phyloP scores from a whole-genome alignment of 1,284 basidiomycete genomes.

The Cryptococcus wingfieldii region DNA sequence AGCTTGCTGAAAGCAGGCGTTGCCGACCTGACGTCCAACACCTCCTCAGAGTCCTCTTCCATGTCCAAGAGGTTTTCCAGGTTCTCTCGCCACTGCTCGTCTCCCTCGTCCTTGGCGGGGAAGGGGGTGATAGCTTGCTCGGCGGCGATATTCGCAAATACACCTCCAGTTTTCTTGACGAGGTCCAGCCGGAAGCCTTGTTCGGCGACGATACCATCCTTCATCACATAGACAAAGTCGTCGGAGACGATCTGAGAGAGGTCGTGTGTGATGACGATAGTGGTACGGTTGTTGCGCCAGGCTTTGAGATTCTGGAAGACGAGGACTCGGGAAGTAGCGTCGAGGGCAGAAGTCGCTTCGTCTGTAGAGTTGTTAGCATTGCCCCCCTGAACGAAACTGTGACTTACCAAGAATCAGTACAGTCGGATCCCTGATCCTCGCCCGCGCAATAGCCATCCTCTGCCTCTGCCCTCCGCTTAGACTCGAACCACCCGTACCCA shows the following conservation, averaged over 20 bases:
- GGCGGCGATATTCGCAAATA: conserved; percentile 45
- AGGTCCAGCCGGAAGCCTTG: conserved; percentile 80
- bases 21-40: conserved; percentile 13
- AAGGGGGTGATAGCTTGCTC: conserved; percentile 45
- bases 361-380: conserved; percentile 55
- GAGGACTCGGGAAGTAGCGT: conserved; percentile 77
- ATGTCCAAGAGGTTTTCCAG: conserved; percentile 45
- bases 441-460: conserved; percentile 83
- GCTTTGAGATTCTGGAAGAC: conserved; percentile 83
- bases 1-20: conserved; percentile 23
- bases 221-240: conserved; percentile 92
- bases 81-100: conserved; percentile 37
- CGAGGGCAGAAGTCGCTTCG: conserved; percentile 93
- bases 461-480: conserved; percentile 93
- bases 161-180: conserved; percentile 51
- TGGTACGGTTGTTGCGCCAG: conserved; percentile 80
- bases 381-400: neutral
- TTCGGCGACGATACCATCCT: conserved; percentile 73
- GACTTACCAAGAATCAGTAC: conserved; percentile 83
- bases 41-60: conserved; percentile 28
- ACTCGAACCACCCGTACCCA: conserved; percentile 69
- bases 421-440: conserved; percentile 76
- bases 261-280: conserved; percentile 95
- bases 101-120: conserved; percentile 37
- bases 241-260: conserved; percentile 69